These are phyloP conservation scores for Adansonia madagascariensis DNA, from an alignment of 441 rosid genomes.

Conservation along the genomic window DNA sequence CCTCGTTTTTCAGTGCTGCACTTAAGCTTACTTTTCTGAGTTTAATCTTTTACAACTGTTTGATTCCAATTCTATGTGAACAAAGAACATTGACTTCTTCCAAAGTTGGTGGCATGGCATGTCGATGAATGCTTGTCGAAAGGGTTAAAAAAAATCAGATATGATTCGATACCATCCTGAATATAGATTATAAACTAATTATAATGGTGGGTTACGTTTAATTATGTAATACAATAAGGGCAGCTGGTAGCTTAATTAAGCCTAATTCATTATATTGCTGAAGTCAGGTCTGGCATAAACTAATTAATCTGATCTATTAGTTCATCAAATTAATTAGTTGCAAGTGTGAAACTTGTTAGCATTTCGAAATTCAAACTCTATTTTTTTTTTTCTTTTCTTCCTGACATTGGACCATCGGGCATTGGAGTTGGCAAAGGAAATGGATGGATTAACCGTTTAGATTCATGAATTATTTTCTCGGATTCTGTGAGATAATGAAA, in stretches of 20 bases:
- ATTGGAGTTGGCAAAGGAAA: slow-evolving; percentile 7
- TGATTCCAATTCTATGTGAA: not conserved
- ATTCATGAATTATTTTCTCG: slow-evolving; percentile 15
- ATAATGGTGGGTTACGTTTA: not conserved
- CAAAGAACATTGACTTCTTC: slow-evolving; percentile 19
- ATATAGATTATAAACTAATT: not conserved
- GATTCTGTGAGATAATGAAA: not conserved
- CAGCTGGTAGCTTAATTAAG: not conserved
- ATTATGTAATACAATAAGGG: not conserved
- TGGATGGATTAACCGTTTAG: slow-evolving; percentile 9
- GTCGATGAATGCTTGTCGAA: not conserved
- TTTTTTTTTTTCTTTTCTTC: not conserved
- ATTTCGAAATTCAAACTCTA: not conserved
- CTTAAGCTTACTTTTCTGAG: not conserved
- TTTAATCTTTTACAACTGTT: not conserved
- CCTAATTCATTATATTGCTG: no score
- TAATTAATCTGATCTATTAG: not conserved
- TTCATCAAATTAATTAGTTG: not conserved
- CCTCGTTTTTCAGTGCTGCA: not conserved
- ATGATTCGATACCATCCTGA: not conserved
- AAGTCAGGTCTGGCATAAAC: not conserved
- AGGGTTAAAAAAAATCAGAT: not conserved
- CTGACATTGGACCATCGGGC: not conserved
- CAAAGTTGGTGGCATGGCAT: slow-evolving; percentile 12
- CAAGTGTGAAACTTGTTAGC: not conserved